Base-by-base conservation (phyloP, 2,329 filamentous ascomycete genomes). In the Diaporthe sp. region DNA sequence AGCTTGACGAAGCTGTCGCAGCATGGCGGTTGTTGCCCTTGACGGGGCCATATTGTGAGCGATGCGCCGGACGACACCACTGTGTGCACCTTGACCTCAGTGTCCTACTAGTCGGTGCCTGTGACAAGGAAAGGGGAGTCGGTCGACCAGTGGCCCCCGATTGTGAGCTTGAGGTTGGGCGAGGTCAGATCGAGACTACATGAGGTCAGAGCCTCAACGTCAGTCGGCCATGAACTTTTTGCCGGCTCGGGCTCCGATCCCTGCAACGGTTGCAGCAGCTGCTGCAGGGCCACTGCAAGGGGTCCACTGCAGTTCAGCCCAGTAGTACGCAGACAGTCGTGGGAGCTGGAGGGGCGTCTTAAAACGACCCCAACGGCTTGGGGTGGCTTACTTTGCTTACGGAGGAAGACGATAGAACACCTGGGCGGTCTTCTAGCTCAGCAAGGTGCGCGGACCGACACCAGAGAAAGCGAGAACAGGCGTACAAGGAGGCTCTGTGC, bases 21-120 rank as follows among this genome's bases (percentile, higher is more conserved):
- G 47, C 52, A 75, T 1, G 22, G 58, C 70, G 58, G 19, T 22
- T 40, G 64, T n/a, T 55, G 75, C 73, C 58, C 75, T 76, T 22
- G 75, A 76, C 12, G 75, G 75, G 19, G 75, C 73, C 75, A 76
- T 76, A 25, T 12, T 42, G 35, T 17, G 52, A 40, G 30, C 2
- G 38, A 7, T 64, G 28, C 10, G 60, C 28, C 60, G 47, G n/a
- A 19, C 10, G 25, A 45, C 28, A n/a, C 45, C n/a, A 38, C 45
- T 38, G 42, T 13, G 2, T 17, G 13, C 40, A 45, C 1, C 22
- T n/a, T n/a, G n/a, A n/a, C 7, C 6, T 55, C 52, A 19, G 13
- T 25, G 6, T 2, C 17, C 4, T 17, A 28, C 2, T 17, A 15
- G 22, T 2, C 10, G 3, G 35, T 12, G 8, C 13, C 42, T 40